Evolutionary conservation across 2,329 filamentous ascomycete genomes (phyloP).

Genomic region (Rhytidhysteron rufulum): DNA sequence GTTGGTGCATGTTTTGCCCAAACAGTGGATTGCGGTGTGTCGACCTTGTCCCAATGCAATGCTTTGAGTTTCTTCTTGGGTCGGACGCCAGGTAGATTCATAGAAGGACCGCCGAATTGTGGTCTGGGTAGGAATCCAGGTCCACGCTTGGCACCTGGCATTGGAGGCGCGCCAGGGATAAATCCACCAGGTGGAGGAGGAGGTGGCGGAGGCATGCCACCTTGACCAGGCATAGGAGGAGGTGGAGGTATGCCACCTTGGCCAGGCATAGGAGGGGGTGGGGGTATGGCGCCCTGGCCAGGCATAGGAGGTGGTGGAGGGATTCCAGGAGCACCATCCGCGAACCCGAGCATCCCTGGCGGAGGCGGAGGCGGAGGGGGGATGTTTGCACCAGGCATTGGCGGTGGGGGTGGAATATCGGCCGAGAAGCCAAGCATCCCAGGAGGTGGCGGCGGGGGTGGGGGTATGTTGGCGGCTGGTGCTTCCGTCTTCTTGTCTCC

Average conservation of each 20-base stretch:
- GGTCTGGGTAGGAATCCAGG: slow-evolving; percentile 67
- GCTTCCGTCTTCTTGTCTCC: slow-evolving; percentile 33
- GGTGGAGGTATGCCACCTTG: slow-evolving; percentile 44
- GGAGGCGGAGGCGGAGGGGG: slow-evolving; percentile 40
- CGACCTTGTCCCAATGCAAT: slow-evolving; percentile 98
- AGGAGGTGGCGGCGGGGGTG: slow-evolving; percentile 46
- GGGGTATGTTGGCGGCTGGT: slow-evolving; percentile 27
- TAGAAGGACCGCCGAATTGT: slow-evolving; percentile 51
- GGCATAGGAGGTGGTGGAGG: slow-evolving; percentile 46
- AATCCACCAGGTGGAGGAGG: slow-evolving; percentile 52
- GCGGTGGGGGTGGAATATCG: slow-evolving; percentile 41
- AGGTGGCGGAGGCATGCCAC: slow-evolving; percentile 47
- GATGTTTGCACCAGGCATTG: slow-evolving; percentile 45
- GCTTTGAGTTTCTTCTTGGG: slow-evolving; percentile 99
- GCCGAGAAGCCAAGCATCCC: slow-evolving; percentile 34
- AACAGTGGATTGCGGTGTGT: slow-evolving; percentile 83
- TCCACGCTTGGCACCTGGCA: slow-evolving; percentile 56
- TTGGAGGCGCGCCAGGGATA: slow-evolving; percentile 63
- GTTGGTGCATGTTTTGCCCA: slow-evolving; percentile 87
- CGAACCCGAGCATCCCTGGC: slow-evolving; percentile 40
- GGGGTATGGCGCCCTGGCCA: slow-evolving; percentile 37
- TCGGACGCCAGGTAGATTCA: slow-evolving; percentile 74
- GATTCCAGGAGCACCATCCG: slow-evolving; percentile 15
- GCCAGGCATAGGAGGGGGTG: slow-evolving; percentile 50
- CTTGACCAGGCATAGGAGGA: slow-evolving; percentile 49